Evolutionary conservation across 2,329 filamentous ascomycete species (phyloP), one percentile per base, ranked within the genome.

Genomic region (Rhinocladiella similis): DNA sequence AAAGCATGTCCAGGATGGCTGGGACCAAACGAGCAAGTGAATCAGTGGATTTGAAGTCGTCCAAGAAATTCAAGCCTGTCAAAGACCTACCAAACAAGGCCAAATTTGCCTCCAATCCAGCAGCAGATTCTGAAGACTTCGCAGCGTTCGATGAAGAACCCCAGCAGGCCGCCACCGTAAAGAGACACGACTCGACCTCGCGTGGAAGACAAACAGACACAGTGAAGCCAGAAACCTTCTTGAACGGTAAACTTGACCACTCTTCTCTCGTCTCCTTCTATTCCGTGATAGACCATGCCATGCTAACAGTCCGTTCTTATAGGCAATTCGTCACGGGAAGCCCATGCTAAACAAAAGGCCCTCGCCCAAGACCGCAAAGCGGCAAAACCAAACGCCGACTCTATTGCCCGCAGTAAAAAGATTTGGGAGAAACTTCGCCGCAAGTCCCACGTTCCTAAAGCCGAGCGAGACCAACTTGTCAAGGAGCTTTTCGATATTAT

Each of bases 391-490:
- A 87, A 97, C 65, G 91, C 93, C 69, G 92, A 97, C 71, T 85
- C 89, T 68, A 86, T 97, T 63, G 84, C 87, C 61, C 87, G 91
- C 60, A 89, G 90, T 52, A 99, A 99, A 81, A 96, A 97, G 78
- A 83, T 99, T 51, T 99, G 94, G 95, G 94, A 99, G 78, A 85
- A 89, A 60, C 77, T 99, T 69, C 88, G 94, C 63, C 82, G 90
- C 66, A 97, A 97, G 77, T 96, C 92, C 2, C 91, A 97, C 67
- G 91, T 99, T 1, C 89, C 91, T 39, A 86, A 88, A 67, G 90
- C 95, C 38, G 92, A 99, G 77, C 84, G 94, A 61, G 88, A 93
- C 73, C 82, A 88, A 70, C 83, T 99, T 39, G 89, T 97, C 47
- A 83, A 87, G 58, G 93, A 99, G 77, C 82, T 99, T 22, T 97